Evolutionary conservation across 2,329 filamentous ascomycete species (phyloP).

Genomic region (Ceratocystis smalleyi): DNA sequence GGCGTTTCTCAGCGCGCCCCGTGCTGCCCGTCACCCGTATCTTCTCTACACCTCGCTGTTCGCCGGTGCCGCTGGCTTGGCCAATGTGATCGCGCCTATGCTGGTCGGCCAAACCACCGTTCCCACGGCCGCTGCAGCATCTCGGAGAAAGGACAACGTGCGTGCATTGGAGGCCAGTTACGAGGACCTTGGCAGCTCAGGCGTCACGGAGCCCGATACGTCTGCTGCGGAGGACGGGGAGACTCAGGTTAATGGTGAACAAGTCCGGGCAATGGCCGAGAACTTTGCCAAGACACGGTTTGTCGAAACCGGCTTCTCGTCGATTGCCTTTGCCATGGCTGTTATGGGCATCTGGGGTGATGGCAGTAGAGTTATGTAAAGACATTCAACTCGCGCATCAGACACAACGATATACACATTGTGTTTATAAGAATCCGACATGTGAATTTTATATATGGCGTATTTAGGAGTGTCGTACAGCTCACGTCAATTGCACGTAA

Average conservation of each 20-base stretch:
- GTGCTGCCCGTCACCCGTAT: slow-evolving; percentile 67
- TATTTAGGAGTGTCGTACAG: too few relatives aligned
- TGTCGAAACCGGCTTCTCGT: slow-evolving; percentile 38
- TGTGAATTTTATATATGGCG: neutral
- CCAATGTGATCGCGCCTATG: slow-evolving; percentile 33
- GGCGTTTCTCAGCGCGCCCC: slow-evolving; percentile 62
- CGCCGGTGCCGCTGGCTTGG: slow-evolving; percentile 44
- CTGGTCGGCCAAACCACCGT: slow-evolving; percentile 24
- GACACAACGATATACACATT: neutral
- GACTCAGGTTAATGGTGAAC: slow-evolving; percentile 43
- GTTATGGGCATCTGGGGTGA: slow-evolving; percentile 53
- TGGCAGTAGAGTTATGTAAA: slow-evolving; percentile 25
- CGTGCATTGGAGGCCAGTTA: slow-evolving; percentile 52
- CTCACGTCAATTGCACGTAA: neutral
- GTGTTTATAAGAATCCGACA: neutral
- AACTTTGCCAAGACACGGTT: slow-evolving; percentile 38
- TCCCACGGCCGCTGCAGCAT: slow-evolving; percentile 9
- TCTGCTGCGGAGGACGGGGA: slow-evolving; percentile 30
- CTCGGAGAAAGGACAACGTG: slow-evolving; percentile 1
- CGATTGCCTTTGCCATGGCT: slow-evolving; percentile 44
- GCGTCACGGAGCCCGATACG: slow-evolving; percentile 24
- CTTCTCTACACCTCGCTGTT: slow-evolving; percentile 70
- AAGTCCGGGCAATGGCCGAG: slow-evolving; percentile 42
- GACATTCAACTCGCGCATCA: neutral
- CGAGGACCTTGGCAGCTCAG: slow-evolving; percentile 43